Evolutionary conservation across 768 basidiomycete species (phyloP), one percentile per base, ranked within the genome.

Genomic region (Cantharellus cinnabarinus): DNA sequence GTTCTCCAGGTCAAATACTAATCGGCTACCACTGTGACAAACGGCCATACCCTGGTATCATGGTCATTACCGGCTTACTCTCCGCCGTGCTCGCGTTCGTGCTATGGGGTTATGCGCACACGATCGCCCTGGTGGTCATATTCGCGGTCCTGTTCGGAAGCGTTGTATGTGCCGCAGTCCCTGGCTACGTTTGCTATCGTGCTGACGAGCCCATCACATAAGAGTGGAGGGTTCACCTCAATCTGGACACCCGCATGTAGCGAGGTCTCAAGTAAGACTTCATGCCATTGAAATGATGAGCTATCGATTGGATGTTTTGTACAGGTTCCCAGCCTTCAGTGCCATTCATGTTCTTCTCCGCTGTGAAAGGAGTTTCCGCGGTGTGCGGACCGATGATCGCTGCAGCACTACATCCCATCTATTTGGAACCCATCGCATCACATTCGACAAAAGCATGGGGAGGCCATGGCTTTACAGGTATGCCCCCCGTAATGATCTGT

Each of bases 71-170:
- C 4, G 59, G 59, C 4, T n/a, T 59, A 10, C 41, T 41, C 4
- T 59, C 59, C 35, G 14, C 59, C 35, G 5, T 59, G 4, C 50
- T 48, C 3, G 52, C 59, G 34, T 59, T 38, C 39, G 15, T 52
- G 37, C 51, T 59, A 41, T 59, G 59, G 59, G 59, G 52, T n/a
- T 59, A 53, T 38, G 51, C 54, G 4, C 50, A 52, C 39, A 56
- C 37, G 34, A 10, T 59, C 3, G 51, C 51, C 4, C 3, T 56
- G 29, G 42, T 55, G 3, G 52, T 53, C 52, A 53, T 42, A 5
- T 59, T 59, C 51, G 59, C 55, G 5, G 29, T 59, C 29, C 5
- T 54, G n/a, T 59, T 59, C 40, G 59, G 50, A 39, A 5, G 20
- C 4, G 20, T 52, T 41, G 59, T 59, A 41, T 20, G 59, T 41